Base-by-base conservation (phyloP, 768 basidiomycete species). In the Tulasnella sp. region DNA sequence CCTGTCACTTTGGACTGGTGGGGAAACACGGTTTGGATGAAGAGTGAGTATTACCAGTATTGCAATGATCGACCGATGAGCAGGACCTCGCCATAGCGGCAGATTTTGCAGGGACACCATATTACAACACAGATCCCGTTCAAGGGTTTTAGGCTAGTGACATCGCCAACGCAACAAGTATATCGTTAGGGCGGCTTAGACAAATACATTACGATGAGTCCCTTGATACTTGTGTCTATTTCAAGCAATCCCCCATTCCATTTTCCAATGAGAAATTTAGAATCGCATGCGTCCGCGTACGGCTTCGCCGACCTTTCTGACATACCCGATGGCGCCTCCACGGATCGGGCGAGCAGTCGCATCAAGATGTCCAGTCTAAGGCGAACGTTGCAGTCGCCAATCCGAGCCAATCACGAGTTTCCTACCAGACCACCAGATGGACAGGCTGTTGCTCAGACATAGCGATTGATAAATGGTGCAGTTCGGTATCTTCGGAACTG, bases 1-100 rank as follows among this genome's bases (percentile, higher is more conserved):
- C 82, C 82, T 5, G 80, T 85, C 8, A 48, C 75, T 12, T 48
- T 87, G 40, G 81, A 83, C n/a, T 87, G 87, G 87, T 84, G 83
- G 83, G 87, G 87, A 24, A 87, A 86, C 79, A 84, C 82, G 0
- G 85, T 81, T 18, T 75, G 40, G 48, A 24, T 36, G 31, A 80
- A 80, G 10, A 80, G 80, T 81, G 40, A 42, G 80, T 76, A 36
- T 68, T 14, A 7, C 34, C 31, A 4, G 16, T 16, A 44, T 44
- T 44, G 44, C 36, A 5, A 36, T 7, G 38, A 21, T 52, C 7
- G 52, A 52, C 24, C 52, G 24, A 52, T 52, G 3, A 52, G 24
- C 48, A 52, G 24, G 52, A 52, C 52, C n/a, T 52, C 5, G 52
- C 24, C 58, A 21, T 76, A 80, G 80, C 80, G 39, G 75, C 74